Base-by-base conservation (phyloP, 192 early-diverging fungal species). In the Radiomyces spectabilis region DNA sequence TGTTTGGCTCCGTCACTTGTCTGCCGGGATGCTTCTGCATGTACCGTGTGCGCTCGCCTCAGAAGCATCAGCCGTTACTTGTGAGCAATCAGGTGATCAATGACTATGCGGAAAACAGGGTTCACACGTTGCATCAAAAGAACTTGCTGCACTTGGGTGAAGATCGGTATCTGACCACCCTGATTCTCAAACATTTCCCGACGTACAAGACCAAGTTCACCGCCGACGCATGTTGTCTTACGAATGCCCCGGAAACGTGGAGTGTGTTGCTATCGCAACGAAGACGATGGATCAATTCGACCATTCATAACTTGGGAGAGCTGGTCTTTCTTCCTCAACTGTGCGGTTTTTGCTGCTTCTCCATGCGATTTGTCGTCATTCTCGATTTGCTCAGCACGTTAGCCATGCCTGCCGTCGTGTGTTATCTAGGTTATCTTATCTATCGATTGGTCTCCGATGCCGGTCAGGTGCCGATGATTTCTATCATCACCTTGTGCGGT, bases 281-380 rank as follows among this genome's bases (percentile, higher is more conserved):
- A 59, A 91, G 97, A 68, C 88, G 97, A 57, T 99, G 97, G 97
- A 99, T 99, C 63, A 99, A 99, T 76, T 96, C 94, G 32, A 99
- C 97, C 4, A 87, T 99, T 5, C 97, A 99, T 76, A 99, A 99
- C 63, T 77, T 97, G 57, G 82, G 94, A 51, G 97, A 99, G 67
- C 71, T 99, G 44, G 63, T 93, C 19, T 86, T 92, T 60, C 72
- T 99, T 57, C 88, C 88, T 12, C 93, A 96, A 48, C 83, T 97
- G 21, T 97, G 97, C 57, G 95, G 97, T 26, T 93, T 90, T 78
- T 85, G 93, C 64, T 93, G 91, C 71, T 97, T 95, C 74, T 94
- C 92, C 33, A 92, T 97, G 88, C 82, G 93, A 9, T 91, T 97
- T 55, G 86, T 97, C 30, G 90, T 97, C 41, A 91, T 94, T 55